Evolutionary conservation across 345 rosid genomes (phyloP), one percentile per base, ranked within the genome.

Genomic region (Heritiera fomes): DNA sequence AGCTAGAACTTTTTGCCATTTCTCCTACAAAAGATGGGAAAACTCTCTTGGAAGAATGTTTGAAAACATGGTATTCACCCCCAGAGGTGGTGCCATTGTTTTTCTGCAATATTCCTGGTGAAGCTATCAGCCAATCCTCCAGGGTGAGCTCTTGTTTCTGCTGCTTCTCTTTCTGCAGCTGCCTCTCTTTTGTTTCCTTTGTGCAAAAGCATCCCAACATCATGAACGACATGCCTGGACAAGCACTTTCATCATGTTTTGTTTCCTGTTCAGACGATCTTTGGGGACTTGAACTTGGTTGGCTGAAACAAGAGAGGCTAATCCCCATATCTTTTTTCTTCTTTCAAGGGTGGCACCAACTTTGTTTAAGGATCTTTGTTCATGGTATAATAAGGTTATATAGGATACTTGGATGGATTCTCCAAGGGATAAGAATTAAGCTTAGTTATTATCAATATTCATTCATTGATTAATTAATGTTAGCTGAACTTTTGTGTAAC

Each of bases 41-140:
- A 52, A 85, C 81, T 77, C 79, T 87, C 4, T 78, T 80, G 41
- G 83, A 77, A 20, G 56, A 68, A 4, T 76, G 73, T 73, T 77
- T 79, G 14, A 82, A 23, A 41, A 77, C 78, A 61, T 62, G 61
- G 77, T 49, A 34, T 11, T 85, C 85, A 64, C 77, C 87, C 15
- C 75, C 83, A 34, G 59, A 47, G 18, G 34, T 46, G 30, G 43
- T 46, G 30, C 65, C 43, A 43, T 18, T 18, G 17, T 49, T 50
- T 17, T 73, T 63, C 23, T 75, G 77, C 78, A 63, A 32, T 18
- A 58, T 6, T 14, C 40, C 49, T 0, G 84, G 85, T 12, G 84
- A 82, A 30, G 82, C 76, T 66, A 75, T 58, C 40, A 86, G 77
- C 84, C 86, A 83, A 41, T 89, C 86, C 80, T 75, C 81, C 55